These are phyloP conservation scores for Corylus avellana DNA, from an alignment of 306 rosid genomes.

Conservation along the genomic window DNA sequence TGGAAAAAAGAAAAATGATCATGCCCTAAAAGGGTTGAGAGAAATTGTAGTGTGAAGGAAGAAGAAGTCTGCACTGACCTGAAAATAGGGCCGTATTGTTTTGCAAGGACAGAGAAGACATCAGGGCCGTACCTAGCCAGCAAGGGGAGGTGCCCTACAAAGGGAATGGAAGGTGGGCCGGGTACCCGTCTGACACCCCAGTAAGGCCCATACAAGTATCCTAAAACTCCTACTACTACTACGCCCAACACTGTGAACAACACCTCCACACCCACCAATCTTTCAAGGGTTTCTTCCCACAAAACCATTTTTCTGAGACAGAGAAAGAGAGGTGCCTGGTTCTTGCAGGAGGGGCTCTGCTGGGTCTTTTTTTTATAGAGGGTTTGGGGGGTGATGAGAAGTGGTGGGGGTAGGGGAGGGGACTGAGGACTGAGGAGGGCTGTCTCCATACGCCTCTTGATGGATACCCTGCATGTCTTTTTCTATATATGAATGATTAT, in stretches of 20 bases:
- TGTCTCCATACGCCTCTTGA: not conserved
- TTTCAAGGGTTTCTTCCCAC: not conserved
- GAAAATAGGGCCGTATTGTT: slow-evolving; percentile 89
- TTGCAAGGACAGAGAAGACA: slow-evolving; percentile 83
- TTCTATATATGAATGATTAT: slow-evolving; percentile 55
- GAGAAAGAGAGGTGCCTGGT: not conserved
- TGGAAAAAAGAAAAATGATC: too few relatives aligned
- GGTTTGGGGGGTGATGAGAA: not conserved
- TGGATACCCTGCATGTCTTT: slow-evolving; percentile 24
- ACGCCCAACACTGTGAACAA: slow-evolving; percentile 44
- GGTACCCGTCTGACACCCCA: slow-evolving; percentile 89
- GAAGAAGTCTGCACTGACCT: slow-evolving; percentile 45
- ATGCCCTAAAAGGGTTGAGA: not conserved
- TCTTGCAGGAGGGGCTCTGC: not conserved
- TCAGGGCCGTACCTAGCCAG: slow-evolving; percentile 85
- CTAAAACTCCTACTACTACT: slow-evolving; percentile 44
- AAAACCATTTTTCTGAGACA: not conserved
- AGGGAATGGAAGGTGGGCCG: slow-evolving; percentile 77
- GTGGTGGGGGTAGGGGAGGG: slow-evolving; percentile 23
- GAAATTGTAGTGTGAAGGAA: not conserved
- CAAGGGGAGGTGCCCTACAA: slow-evolving; percentile 90
- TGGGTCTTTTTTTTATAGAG: not conserved
- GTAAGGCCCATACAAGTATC: slow-evolving; percentile 64
- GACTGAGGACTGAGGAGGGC: slow-evolving; percentile 6
- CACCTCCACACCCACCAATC: slow-evolving; percentile 27